Evolutionary conservation across 164 flowering plant genomes (phyloP).

Genomic region (Cinnamomum micranthum): DNA sequence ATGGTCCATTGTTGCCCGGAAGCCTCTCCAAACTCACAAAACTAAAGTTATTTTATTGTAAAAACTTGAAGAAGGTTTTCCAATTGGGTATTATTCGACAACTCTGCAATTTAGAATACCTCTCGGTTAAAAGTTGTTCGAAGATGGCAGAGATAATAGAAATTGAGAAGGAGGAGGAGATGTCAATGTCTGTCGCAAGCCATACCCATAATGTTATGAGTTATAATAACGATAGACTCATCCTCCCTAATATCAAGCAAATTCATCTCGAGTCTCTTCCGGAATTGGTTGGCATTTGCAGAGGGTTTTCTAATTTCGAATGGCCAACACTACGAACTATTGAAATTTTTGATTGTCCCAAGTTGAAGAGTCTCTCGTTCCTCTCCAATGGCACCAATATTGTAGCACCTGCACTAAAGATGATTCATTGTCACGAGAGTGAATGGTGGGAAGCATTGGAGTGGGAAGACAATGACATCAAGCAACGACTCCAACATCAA

Average conservation of each 20-base stretch:
- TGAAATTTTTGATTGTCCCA: too few relatives aligned
- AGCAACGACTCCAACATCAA: too few relatives aligned
- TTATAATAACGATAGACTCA: neutral
- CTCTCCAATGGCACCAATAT: too few relatives aligned
- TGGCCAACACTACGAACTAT: too few relatives aligned
- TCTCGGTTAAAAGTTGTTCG: neutral
- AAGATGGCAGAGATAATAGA: neutral
- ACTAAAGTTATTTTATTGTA: neutral
- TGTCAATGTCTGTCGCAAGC: too few relatives aligned
- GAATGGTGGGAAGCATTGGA: too few relatives aligned
- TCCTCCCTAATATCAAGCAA: neutral
- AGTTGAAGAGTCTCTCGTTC: too few relatives aligned
- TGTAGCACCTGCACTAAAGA: too few relatives aligned
- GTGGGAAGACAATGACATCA: too few relatives aligned
- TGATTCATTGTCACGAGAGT: too few relatives aligned
- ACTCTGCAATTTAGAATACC: neutral
- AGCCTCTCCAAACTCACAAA: neutral
- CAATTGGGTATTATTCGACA: neutral
- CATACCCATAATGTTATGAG: too few relatives aligned
- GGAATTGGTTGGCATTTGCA: neutral
- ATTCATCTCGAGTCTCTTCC: neutral
- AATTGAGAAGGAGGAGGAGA: neutral
- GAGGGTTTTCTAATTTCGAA: neutral
- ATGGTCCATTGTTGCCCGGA: neutral
- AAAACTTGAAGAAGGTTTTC: neutral